phyloP scores from a whole-genome alignment of 441 rosid species.

The Brassica hybrid region DNA sequence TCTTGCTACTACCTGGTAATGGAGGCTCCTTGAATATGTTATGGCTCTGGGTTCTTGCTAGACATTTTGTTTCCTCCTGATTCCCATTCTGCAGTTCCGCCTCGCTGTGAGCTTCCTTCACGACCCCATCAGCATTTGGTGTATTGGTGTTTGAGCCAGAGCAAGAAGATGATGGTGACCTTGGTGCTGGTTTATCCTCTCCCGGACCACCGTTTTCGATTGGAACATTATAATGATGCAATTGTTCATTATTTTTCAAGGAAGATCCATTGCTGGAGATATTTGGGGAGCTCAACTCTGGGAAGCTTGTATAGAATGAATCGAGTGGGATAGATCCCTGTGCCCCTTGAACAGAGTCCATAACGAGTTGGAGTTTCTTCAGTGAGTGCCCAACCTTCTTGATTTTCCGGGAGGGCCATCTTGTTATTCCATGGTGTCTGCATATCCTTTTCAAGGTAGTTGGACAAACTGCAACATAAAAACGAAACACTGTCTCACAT shows the following conservation, averaged over 20 bases:
- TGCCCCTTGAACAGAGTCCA: conserved; percentile 79
- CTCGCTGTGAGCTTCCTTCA: conserved; percentile 61
- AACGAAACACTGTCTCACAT: conserved; percentile 31
- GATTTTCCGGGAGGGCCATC: conserved; percentile 94
- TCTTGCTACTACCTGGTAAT: conserved; percentile 40
- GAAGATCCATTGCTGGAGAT: conserved; percentile 45
- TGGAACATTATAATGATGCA: conserved; percentile 43
- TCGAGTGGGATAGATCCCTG: conserved; percentile 73
- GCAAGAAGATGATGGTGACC: conserved; percentile 66
- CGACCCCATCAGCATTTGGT: conserved; percentile 45
- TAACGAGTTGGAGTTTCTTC: conserved; percentile 80
- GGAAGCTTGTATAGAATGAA: conserved; percentile 81
- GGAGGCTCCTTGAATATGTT: conserved; percentile 52
- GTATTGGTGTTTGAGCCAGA: conserved; percentile 54
- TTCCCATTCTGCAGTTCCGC: conserved; percentile 55
- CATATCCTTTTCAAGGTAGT: conserved; percentile 92
- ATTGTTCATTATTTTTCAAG: conserved; percentile 40
- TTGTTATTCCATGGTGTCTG: conserved; percentile 89
- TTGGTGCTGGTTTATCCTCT: conserved; percentile 48
- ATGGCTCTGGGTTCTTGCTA: conserved; percentile 74
- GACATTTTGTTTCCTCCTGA: conserved; percentile 56
- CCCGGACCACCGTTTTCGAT: conserved; percentile 41
- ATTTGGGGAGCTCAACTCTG: conserved; percentile 66
- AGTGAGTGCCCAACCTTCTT: conserved; percentile 90
- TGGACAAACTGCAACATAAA: conserved; percentile 74